A percentile compares a stretch with the other conserved stretches of the same genome.
phyloP scores from a whole-genome alignment of 768 basidiomycete species.

The Flagelloscypha sp. region DNA sequence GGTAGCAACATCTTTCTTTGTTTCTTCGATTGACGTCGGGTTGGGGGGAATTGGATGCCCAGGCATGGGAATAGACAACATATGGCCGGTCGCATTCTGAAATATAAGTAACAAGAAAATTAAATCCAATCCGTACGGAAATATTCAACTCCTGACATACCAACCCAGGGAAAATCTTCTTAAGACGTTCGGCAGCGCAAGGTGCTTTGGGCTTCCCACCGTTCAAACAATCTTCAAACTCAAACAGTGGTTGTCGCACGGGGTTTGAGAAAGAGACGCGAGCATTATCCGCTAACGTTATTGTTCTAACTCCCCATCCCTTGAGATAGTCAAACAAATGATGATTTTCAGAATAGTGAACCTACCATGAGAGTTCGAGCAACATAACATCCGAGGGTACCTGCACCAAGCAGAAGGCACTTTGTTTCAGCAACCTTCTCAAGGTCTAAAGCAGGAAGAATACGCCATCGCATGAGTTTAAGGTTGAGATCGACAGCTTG shows the following conservation, averaged over 20 bases:
- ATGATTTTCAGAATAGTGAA: slow-evolving; percentile 2
- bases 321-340: slow-evolving; percentile 19
- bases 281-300: slow-evolving; percentile 87
- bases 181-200: slow-evolving; percentile 77
- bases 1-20: slow-evolving; percentile 56
- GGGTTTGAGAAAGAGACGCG: slow-evolving; percentile 96
- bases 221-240: slow-evolving; percentile 86
- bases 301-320: slow-evolving; percentile 95
- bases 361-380: slow-evolving; percentile 82
- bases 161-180: slow-evolving; percentile 88
- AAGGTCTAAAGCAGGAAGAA: slow-evolving; percentile 80
- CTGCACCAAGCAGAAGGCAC: slow-evolving; percentile 88
- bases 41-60: slow-evolving; percentile 77
- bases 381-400: slow-evolving; percentile 96
- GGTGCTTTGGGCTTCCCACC: slow-evolving; percentile 93
- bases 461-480: slow-evolving; percentile 97
- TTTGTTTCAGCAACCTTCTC: slow-evolving; percentile 76
- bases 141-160: slow-evolving; percentile 43
- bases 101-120: neutral
- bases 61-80: slow-evolving; percentile 90
- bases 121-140: neutral
- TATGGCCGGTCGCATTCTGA: slow-evolving; percentile 75
- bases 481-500: slow-evolving; percentile 98
- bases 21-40: slow-evolving; percentile 40
- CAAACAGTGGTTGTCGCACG: slow-evolving; percentile 92